A percentile compares a stretch with the other conserved stretches of the same genome.
These are phyloP conservation scores for Mycena capillaripes DNA, from an alignment of 768 basidiomycete genomes.

Conservation along the genomic window DNA sequence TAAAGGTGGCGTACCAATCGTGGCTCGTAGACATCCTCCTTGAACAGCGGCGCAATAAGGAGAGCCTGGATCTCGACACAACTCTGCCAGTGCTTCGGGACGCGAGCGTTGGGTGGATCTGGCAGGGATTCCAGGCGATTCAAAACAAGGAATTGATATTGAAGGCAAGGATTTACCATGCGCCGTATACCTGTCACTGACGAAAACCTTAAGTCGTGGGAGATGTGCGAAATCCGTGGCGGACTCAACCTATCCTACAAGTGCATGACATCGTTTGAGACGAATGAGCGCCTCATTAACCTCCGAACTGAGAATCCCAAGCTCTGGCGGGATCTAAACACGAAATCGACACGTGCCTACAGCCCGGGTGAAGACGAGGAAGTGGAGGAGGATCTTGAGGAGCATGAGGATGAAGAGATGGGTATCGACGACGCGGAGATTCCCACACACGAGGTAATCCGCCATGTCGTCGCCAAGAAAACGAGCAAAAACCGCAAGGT, in stretches of 20 bases:
- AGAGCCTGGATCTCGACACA: conserved; percentile 36
- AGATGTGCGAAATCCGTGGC: conserved; percentile 30
- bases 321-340: conserved; percentile 4
- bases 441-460: conserved; percentile 3
- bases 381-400: neutral
- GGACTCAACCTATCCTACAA: conserved; percentile 37
- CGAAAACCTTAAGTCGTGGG: conserved; percentile 26
- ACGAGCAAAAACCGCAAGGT: neutral
- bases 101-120: conserved; percentile 39
- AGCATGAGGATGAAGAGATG: conserved; percentile 3
- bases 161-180: conserved; percentile 35
- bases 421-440: conserved; percentile 7
- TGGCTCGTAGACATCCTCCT: conserved; percentile 21
- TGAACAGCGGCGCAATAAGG: neutral
- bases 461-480: neutral
- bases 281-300: conserved; percentile 5
- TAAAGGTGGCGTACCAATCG: conserved; percentile 19
- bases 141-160: conserved; percentile 39
- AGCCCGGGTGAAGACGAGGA: conserved; percentile 8
- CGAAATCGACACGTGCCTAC: neutral
- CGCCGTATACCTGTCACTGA: too few species aligned
- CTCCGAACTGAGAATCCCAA: conserved; percentile 4
- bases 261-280: conserved; percentile 29
- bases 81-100: conserved; percentile 33
- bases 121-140: conserved; percentile 37